A percentile compares a stretch with the other conserved stretches of the same genome.
Conservation (phyloP, 2,329 filamentous ascomycete species). For the Leptographium wingfieldii region DNA sequence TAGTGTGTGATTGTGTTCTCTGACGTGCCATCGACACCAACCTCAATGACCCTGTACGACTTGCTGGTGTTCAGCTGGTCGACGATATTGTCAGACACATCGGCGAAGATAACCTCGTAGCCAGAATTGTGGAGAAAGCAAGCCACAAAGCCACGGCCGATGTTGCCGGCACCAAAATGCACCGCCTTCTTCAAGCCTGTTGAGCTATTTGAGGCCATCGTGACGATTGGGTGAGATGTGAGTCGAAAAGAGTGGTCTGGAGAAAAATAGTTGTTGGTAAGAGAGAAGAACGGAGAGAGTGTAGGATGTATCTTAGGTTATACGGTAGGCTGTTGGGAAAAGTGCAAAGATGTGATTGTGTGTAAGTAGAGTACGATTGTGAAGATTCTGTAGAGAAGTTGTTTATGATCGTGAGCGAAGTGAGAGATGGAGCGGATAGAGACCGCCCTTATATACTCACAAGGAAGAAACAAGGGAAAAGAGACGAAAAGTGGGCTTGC, state of each 20-base stretch:
- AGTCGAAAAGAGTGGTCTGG: too few species aligned
- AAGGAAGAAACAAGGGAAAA: neutral
- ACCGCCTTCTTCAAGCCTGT: conserved; percentile 5
- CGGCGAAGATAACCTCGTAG: conserved; percentile 92
- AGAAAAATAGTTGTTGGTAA: neutral
- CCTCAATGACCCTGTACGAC: conserved; percentile 86
- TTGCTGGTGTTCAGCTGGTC: conserved; percentile 60
- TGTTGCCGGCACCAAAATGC: conserved; percentile 64
- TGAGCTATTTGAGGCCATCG: neutral
- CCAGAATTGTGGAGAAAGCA: conserved; percentile 90
- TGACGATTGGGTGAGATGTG: neutral
- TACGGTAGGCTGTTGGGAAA: neutral
- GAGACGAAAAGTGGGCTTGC: neutral
- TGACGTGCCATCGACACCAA: conserved; percentile 69
- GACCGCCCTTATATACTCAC: neutral
- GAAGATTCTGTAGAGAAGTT: neutral
- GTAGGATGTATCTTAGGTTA: neutral
- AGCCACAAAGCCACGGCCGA: conserved; percentile 74
- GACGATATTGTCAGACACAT: conserved; percentile 79
- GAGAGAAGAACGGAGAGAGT: neutral
- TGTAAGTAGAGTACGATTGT: neutral
- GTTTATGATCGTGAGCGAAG: neutral
- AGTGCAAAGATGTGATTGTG: neutral
- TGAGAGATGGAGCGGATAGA: neutral
- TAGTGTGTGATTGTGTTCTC: conserved; percentile 86